phyloP scores from a whole-genome alignment of 352 stramenopile genomes.

The Phytophthora brassicae region DNA sequence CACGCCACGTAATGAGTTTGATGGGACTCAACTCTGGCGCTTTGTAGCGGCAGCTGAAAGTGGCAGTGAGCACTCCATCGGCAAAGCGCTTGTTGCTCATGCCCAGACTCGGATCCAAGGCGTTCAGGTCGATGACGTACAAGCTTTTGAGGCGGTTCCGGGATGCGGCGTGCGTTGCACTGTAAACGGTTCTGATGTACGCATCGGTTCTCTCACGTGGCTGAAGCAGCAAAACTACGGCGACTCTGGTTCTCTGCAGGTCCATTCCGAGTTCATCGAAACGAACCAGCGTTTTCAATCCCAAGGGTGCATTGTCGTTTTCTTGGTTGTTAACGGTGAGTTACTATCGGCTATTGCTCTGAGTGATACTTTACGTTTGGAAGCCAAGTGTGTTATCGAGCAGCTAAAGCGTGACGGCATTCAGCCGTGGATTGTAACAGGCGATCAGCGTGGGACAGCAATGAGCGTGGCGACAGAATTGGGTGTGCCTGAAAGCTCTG shows the following conservation, averaged over 20 bases:
- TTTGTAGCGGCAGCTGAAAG: conserved; percentile 52
- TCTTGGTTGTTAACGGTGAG: conserved; percentile 55
- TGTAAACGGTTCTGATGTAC: conserved; percentile 37
- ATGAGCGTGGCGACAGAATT: conserved; percentile 51
- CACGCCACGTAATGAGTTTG: conserved; percentile 6
- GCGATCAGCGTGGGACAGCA: conserved; percentile 67
- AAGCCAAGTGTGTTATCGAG: conserved; percentile 57
- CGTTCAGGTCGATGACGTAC: conserved; percentile 21
- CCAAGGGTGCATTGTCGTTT: conserved; percentile 61
- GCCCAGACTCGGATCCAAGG: conserved; percentile 32
- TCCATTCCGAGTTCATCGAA: conserved; percentile 44
- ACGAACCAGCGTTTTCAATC: conserved; percentile 51
- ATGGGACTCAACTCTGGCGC: conserved; percentile 37
- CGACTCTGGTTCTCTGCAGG: conserved; percentile 21
- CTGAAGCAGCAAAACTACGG: conserved; percentile 50
- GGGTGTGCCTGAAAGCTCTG: conserved; percentile 52
- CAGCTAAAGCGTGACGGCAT: conserved; percentile 54
- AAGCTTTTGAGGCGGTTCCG: conserved; percentile 51
- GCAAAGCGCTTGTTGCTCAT: conserved; percentile 52
- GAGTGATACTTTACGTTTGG: conserved; percentile 46
- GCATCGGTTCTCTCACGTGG: conserved; percentile 72
- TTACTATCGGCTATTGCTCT: conserved; percentile 58
- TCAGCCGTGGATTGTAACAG: conserved; percentile 76
- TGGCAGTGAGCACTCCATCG: conserved; percentile 70
- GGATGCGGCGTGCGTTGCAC: conserved; percentile 59